Evolutionary conservation across 371 early-diverging fungal species (phyloP), one percentile per base, ranked within the genome.

Genomic region (Mortierella sp.): DNA sequence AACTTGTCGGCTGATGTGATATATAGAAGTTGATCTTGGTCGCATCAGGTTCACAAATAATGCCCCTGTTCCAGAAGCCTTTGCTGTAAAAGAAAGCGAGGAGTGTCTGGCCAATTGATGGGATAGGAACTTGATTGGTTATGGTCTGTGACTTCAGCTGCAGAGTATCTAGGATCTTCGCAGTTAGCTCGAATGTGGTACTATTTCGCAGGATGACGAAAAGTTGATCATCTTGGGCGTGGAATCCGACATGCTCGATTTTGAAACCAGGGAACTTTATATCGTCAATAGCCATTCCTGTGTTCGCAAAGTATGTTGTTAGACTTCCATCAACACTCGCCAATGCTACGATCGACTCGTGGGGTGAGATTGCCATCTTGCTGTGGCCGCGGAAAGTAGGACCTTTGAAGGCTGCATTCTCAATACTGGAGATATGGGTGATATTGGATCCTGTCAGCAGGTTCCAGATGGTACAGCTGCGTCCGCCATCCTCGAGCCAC

Each of bases 221-320:
- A 6, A 83, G 77, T 58, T 73, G 70, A 49, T 83, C 77, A 39
- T 83, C 83, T 52, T 76, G 83, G 1, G 67, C 49, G 40, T 73
- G 66, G 62, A 83, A 83, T 22, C 66, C 77, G 12, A 83, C 62
- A 37, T 77, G 40, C 35, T 83, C 83, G 40, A 83, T 77, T 62
- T 77, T 83, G 70, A 64, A 73, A 11, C 77, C 83, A n/a, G 73
- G 73, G 39, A 83, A 83, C 28, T 83, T 83, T n/a, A 73, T 73
- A 45, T 83, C 83, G 47, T 83, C 83, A 30, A 83, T 83, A 4
- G 83, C 83, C 83, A 83, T 83, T 20, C 83, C 83, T 16, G 83
- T 76, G 30, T 76, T 76, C 14, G 73, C 70, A 61, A 83, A 83
- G 45, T 83, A 83, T 5, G 83, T 83, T 10, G 83, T 73, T 58